Percentiles rank a stretch among this genome's conserved stretches.
Conservation (phyloP, 805 yeast genomes). For the Phaffomyces antillensis region DNA sequence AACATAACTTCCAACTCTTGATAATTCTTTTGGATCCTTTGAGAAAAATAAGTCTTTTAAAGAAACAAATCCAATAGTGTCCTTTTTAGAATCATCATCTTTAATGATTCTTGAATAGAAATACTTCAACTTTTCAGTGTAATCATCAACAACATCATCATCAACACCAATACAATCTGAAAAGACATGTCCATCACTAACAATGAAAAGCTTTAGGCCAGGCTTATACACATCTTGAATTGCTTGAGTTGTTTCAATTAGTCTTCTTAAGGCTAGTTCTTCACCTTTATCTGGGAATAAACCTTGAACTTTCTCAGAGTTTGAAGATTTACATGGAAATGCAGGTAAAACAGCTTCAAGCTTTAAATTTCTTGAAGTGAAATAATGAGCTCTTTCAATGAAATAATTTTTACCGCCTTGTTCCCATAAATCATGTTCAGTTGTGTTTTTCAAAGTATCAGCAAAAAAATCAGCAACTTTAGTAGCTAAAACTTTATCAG, state of each 20-base stretch:
- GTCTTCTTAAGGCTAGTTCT: constrained; percentile 33
- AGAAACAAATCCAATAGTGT: constrained; percentile 33
- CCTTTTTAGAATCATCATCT: constrained; percentile 23
- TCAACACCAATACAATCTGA: constrained; percentile 59
- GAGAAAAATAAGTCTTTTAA: constrained; percentile 34
- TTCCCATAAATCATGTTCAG: constrained; percentile 42
- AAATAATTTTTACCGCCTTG: constrained; percentile 38
- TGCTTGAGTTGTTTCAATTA: constrained; percentile 27
- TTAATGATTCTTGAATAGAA: constrained; percentile 31
- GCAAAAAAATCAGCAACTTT: constrained; percentile 37
- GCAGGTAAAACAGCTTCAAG: constrained; percentile 58
- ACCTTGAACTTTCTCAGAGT: constrained; percentile 43
- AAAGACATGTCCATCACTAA: constrained; percentile 60
- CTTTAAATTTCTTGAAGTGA: constrained; percentile 39
- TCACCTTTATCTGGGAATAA: constrained; percentile 49
- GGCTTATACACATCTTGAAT: constrained; percentile 40
- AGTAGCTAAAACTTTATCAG: constrained; percentile 20
- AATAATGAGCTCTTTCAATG: constrained; percentile 35
- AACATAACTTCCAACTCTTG: constrained; percentile 26
- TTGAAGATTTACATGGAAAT: constrained; percentile 60
- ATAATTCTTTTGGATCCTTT: constrained; percentile 17
- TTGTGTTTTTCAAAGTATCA: constrained; percentile 39
- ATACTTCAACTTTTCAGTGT: constrained; percentile 37
- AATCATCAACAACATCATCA: constrained; percentile 44
- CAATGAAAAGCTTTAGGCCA: constrained; percentile 48